phyloP scores from a whole-genome alignment of 805 yeast species.

The Nakazawaea holstii region DNA sequence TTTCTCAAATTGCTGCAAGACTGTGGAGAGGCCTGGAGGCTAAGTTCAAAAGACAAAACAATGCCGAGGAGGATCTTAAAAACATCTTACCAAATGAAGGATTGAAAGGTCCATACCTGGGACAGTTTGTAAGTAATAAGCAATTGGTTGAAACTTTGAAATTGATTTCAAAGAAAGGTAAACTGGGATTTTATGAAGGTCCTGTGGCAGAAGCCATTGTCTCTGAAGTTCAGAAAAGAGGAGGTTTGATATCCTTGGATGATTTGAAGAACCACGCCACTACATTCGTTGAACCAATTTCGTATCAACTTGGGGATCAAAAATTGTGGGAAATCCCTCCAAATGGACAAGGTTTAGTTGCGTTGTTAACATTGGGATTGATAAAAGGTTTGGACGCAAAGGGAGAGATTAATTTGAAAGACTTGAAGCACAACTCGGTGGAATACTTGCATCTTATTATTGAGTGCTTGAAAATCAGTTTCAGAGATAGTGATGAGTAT shows the following conservation, averaged over 20 bases:
- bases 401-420: constrained; percentile 36
- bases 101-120: constrained; percentile 46
- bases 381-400: constrained; percentile 46
- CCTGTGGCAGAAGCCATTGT: constrained; percentile 64
- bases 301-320: constrained; percentile 43
- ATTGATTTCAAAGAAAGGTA: constrained; percentile 50
- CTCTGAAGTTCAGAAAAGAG: constrained; percentile 41
- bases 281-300: constrained; percentile 61
- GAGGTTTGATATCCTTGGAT: constrained; percentile 49
- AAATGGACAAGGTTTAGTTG: constrained; percentile 77
- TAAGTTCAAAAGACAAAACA: constrained; percentile 32
- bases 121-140: constrained; percentile 50
- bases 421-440: constrained; percentile 56
- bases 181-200: constrained; percentile 65
- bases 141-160: constrained; percentile 49
- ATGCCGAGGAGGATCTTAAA: constrained; percentile 20
- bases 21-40: constrained; percentile 40
- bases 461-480: constrained; percentile 67
- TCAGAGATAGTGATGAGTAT: constrained; percentile 69
- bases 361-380: constrained; percentile 63
- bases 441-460: constrained; percentile 66
- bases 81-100: constrained; percentile 33
- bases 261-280: constrained; percentile 58
- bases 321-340: constrained; percentile 82
- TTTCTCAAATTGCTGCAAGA: constrained; percentile 51